A percentile compares a stretch with the other conserved stretches of the same genome.
Conservation (phyloP, 179 eudicot species). For the Dionaea muscipula region DNA sequence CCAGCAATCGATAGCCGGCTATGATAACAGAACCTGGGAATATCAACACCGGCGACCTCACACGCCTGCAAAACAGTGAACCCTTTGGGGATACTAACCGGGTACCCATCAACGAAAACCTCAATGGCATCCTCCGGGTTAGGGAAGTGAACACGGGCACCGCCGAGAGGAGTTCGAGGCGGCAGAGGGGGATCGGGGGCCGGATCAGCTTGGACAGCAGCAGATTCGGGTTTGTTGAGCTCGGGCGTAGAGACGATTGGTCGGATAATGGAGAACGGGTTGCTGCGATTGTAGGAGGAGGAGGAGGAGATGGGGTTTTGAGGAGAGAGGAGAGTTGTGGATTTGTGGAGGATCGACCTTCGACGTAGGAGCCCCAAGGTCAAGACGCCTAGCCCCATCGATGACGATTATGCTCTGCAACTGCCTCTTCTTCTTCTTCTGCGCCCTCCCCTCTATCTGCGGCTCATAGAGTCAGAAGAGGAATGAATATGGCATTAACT, state of each 20-base stretch:
- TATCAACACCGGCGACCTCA: conserved; percentile 84
- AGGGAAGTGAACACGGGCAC: conserved; percentile 70
- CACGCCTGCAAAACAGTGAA: conserved; percentile 93
- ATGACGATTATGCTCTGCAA: no score
- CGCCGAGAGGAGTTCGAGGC: conserved; percentile 44
- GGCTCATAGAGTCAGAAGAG: no score
- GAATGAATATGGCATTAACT: no score
- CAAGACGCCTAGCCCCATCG: conserved; percentile 25
- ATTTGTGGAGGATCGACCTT: conserved; percentile 12
- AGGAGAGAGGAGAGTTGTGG: conserved; percentile 9
- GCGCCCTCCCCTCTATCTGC: no score
- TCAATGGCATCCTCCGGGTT: conserved; percentile 84
- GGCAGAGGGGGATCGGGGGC: conserved; percentile 45
- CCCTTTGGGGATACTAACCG: conserved; percentile 86
- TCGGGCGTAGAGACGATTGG: conserved; percentile 55
- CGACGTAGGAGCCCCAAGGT: conserved; percentile 12
- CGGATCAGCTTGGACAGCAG: conserved; percentile 44
- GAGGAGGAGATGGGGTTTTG: conserved; percentile 10
- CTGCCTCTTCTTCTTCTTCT: no score
- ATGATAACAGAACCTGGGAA: conserved; percentile 83
- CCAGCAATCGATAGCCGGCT: conserved; percentile 80
- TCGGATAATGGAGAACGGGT: conserved; percentile 18
- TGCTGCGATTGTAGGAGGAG: conserved; percentile 1
- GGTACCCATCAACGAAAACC: conserved; percentile 82
- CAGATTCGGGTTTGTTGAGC: conserved; percentile 44